phyloP scores from a whole-genome alignment of 23 red algal genomes.

The Gracilaria vermiculophylla region DNA sequence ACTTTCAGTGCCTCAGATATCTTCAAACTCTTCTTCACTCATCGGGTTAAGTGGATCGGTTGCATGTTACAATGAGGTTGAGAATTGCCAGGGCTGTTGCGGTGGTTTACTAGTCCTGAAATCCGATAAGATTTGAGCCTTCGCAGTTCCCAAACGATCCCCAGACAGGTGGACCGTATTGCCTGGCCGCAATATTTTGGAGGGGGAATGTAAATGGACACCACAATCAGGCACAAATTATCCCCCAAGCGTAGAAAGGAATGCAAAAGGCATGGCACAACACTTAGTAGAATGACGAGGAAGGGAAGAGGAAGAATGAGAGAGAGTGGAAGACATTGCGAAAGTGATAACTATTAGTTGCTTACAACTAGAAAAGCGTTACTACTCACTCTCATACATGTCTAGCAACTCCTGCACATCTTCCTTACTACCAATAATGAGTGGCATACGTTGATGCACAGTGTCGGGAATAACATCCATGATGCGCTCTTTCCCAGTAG shows the following conservation, averaged over 20 bases:
- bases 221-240: no score
- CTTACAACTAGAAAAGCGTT: background rate
- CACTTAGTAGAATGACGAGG: background rate
- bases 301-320: background rate
- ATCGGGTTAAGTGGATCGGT: no score
- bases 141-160: background rate
- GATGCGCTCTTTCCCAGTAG: slow-evolving; percentile 80
- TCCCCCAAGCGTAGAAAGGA: no score
- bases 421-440: slow-evolving; percentile 82
- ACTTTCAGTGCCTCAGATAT: no score
- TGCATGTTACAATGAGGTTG: no score
- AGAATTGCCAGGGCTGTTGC: no score
- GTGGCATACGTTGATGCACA: slow-evolving; percentile 90
- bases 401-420: slow-evolving; percentile 91
- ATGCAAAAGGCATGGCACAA: no score
- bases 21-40: no score
- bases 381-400: slow-evolving; percentile 63
- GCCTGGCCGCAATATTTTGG: no score
- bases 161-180: no score
- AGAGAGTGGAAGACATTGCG: background rate
- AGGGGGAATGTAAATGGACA: no score
- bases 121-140: background rate
- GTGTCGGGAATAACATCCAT: slow-evolving; percentile 87
- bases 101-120: no score
- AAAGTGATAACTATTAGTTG: background rate